Conservation (phyloP, 2,329 filamentous ascomycete species). For the Catunica adiposa region DNA sequence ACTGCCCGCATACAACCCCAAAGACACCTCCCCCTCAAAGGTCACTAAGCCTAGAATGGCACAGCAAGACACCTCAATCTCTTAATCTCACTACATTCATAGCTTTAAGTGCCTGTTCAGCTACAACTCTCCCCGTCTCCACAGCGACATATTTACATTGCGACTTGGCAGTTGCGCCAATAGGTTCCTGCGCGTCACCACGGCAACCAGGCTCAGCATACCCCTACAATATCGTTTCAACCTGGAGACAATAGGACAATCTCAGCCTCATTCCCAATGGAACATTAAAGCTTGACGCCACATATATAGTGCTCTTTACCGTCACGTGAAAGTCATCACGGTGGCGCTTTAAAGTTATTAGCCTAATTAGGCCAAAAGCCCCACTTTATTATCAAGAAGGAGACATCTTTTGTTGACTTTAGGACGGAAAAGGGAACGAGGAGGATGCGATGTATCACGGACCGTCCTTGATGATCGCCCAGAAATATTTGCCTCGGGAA, state of each 20-base stretch:
- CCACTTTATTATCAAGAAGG: too few relatives aligned
- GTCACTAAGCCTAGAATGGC: too few relatives aligned
- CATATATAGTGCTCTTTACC: neutral
- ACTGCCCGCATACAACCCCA: too few relatives aligned
- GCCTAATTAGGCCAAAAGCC: too few relatives aligned
- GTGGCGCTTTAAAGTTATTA: neutral
- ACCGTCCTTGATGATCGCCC: too few relatives aligned
- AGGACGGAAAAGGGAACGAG: too few relatives aligned
- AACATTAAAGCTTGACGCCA: neutral
- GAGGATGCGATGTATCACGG: too few relatives aligned
- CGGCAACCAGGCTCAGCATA: neutral
- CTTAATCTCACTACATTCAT: neutral
- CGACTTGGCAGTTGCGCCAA: conserved; percentile 8
- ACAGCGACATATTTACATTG: conserved; percentile 11
- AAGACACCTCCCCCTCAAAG: neutral
- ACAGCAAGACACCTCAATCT: too few relatives aligned
- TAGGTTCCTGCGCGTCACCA: conserved; percentile 8
- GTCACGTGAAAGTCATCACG: too few relatives aligned
- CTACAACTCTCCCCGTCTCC: conserved; percentile 3
- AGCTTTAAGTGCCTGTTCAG: conserved; percentile 5
- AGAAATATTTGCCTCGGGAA: too few relatives aligned
- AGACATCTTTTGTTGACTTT: too few relatives aligned
- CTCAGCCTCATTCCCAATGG: neutral
- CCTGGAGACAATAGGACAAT: neutral
- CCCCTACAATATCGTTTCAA: neutral